Conservation (phyloP, 2,329 filamentous ascomycete species). For the Aspergillus pseudotamarii region DNA sequence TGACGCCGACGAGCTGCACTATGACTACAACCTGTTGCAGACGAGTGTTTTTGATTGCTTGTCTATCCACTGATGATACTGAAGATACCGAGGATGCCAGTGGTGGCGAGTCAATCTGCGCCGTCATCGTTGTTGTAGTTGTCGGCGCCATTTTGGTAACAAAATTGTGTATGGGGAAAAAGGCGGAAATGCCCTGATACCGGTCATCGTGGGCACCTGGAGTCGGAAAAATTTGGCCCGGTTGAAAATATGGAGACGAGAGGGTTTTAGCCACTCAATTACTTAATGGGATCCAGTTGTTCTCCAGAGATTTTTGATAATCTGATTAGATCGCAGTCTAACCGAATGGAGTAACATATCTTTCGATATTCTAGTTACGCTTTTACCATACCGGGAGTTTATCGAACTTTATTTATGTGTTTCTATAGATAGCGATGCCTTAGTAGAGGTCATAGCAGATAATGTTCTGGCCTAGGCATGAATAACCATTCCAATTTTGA, state of each 20-base stretch:
- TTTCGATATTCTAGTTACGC: neutral
- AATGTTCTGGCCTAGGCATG: neutral
- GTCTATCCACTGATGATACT: neutral
- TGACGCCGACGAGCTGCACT: conserved; percentile 23
- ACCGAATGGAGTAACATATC: neutral
- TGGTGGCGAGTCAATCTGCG: neutral
- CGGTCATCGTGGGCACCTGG: neutral
- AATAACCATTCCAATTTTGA: no score
- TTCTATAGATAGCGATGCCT: no score
- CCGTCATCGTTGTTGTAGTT: neutral
- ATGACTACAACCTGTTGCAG: conserved; percentile 17
- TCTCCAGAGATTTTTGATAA: neutral
- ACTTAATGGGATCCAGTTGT: neutral
- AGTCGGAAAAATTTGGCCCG: neutral
- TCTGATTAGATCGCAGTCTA: neutral
- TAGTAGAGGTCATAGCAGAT: neutral
- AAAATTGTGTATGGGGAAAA: neutral
- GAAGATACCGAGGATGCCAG: neutral
- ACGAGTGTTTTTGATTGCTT: neutral
- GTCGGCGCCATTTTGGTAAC: neutral
- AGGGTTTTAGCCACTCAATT: neutral
- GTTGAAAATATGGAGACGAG: neutral
- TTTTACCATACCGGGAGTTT: neutral
- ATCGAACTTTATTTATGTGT: neutral
- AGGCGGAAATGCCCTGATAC: neutral